A percentile compares a stretch with the other conserved stretches of the same genome.
phyloP scores from a whole-genome alignment of 2,329 filamentous ascomycete genomes.

The Nemania sp. region DNA sequence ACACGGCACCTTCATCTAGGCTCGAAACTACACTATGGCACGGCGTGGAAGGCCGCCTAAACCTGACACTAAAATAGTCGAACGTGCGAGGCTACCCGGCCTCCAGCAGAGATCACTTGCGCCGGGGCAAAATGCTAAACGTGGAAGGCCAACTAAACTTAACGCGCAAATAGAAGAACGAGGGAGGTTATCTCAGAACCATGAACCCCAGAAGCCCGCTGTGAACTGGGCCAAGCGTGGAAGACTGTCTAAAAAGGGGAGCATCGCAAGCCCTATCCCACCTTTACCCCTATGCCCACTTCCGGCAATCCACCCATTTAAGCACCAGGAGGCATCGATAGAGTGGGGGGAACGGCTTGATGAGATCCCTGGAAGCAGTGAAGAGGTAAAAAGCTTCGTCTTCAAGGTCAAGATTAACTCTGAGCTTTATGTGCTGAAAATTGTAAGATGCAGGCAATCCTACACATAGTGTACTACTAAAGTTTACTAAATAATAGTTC shows the following conservation, averaged over 20 bases:
- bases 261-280: not conserved
- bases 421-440: constrained; percentile 22
- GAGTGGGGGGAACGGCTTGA: constrained; percentile 16
- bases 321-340: constrained; percentile 11
- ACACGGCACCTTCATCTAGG: no score
- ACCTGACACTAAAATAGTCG: not conserved
- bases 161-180: not conserved
- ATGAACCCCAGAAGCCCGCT: not conserved
- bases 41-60: constrained; percentile 8
- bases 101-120: not conserved
- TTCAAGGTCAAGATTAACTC: constrained; percentile 24
- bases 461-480: not conserved
- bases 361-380: not conserved
- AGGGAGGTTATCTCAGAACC: not conserved
- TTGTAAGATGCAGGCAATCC: constrained; percentile 9
- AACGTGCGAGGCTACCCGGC: not conserved
- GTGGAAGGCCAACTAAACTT: constrained; percentile 2
- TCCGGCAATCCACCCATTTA: constrained; percentile 15
- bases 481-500: constrained; percentile 13
- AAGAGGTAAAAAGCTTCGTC: constrained; percentile 6
- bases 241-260: not conserved
- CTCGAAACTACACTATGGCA: no score
- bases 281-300: constrained; percentile 5
- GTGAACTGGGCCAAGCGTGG: not conserved
- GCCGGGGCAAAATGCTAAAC: not conserved